phyloP scores from a whole-genome alignment of 305 asterid genomes.

The Salvia sclarea region DNA sequence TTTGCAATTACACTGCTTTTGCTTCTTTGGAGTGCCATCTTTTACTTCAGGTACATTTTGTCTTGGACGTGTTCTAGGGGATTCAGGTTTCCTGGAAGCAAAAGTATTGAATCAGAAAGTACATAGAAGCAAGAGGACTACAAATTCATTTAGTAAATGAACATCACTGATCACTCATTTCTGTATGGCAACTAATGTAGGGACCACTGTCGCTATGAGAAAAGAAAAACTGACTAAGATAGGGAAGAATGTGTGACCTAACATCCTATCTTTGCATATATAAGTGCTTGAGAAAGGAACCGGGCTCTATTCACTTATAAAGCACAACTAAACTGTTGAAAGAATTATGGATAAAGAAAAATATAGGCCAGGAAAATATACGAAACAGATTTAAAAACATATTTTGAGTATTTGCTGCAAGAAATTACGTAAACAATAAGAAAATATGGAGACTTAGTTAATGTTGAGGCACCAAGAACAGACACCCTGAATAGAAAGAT shows the following conservation, averaged over 20 bases:
- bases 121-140: constrained; percentile 18
- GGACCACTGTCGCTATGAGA: constrained; percentile 4
- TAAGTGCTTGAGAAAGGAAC: constrained; percentile 15
- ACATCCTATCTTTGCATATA: constrained; percentile 4
- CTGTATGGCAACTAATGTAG: no score
- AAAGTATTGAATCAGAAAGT: constrained; percentile 22
- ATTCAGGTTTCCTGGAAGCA: constrained; percentile 66
- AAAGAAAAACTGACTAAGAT: background rate
- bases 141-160: background rate
- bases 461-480: constrained; percentile 11
- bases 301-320: background rate
- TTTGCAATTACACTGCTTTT: constrained; percentile 83
- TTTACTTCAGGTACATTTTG: constrained; percentile 55
- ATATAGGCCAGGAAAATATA: background rate
- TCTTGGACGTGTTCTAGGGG: constrained; percentile 63
- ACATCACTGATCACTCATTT: no score
- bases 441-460: background rate
- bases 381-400: background rate
- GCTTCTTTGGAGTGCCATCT: constrained; percentile 83
- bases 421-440: background rate
- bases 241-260: constrained; percentile 9
- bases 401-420: background rate
- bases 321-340: constrained; percentile 8
- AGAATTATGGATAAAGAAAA: background rate
- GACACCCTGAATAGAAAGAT: background rate